Evolutionary conservation across 495 filamentous ascomycete species (phyloP).

Genomic region (Hypoxylon fuscum): DNA sequence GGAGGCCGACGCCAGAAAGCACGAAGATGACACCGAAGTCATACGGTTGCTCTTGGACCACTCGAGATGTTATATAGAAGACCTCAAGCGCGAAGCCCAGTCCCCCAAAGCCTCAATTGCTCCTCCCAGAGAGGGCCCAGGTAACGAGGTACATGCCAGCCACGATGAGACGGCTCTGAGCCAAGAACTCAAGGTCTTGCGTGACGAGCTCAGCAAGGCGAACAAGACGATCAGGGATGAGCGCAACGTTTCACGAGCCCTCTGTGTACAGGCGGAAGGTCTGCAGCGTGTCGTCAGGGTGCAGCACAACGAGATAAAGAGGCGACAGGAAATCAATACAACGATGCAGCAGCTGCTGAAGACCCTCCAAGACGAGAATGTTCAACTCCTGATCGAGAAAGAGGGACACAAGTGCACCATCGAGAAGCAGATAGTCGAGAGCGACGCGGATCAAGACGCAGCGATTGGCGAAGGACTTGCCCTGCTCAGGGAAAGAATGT

Average conservation of each 20-base stretch:
- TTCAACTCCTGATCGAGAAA: neutral
- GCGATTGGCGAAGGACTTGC: too few species aligned
- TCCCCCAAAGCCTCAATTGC: neutral
- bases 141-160: neutral
- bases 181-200: conserved; percentile 4
- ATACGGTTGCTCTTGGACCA: neutral
- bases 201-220: neutral
- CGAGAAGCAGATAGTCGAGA: too few species aligned
- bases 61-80: neutral
- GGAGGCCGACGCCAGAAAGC: neutral
- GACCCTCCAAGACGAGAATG: conserved; percentile 6
- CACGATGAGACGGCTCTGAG: neutral
- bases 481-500: too few species aligned
- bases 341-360: neutral
- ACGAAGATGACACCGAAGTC: neutral
- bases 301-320: conserved; percentile 27
- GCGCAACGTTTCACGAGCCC: neutral
- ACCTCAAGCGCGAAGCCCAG: neutral
- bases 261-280: conserved; percentile 13
- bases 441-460: too few species aligned
- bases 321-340: neutral
- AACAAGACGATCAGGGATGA: neutral
- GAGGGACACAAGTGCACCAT: too few species aligned
- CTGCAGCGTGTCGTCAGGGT: neutral
- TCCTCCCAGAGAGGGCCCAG: neutral